Base-by-base conservation (phyloP, 495 filamentous ascomycete species). In the Chaetomidium leptoderma region DNA sequence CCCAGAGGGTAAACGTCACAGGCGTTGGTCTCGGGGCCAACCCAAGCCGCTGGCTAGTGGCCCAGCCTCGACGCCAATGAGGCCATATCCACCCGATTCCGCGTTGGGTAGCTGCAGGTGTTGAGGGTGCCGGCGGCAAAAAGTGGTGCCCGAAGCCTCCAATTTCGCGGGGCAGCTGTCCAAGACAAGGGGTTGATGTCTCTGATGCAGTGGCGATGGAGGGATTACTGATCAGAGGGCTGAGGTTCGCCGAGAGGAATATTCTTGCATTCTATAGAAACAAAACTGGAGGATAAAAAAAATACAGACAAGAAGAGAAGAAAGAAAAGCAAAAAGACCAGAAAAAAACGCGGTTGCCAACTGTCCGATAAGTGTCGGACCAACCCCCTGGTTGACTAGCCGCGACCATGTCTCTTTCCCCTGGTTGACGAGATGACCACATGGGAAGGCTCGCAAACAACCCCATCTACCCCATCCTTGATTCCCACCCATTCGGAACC, bases 301-400 rank as follows among this genome's bases (percentile, higher is more conserved):
- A 39, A 8, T 39, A 26, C 19, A 36, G 23, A 40, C 13, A 57
- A 57, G 35, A 47, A 48, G 13, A 42, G 9, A 44, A 23, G 21
- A 37, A 42, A 47, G 27, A 37, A 47, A 43, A 24, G 10, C 13
- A 57, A 57, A 24, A 47, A 48, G 13, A 42, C 3, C 33, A 23
- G 21, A 37, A 42, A 47, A 17, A 37, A 47, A 43, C n/a, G 10
- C n/a, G n/a, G 32, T 33, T 11, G 6, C 32, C 11, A 6, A 33
- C 11, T 6, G 30, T n/a, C 51, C 39, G 51, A 54, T 16, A 23
- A 33, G 17, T 8, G 33, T 56, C 42, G 53, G 44, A 7, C 35
- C 23, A 30, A 49, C 23, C 21, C 39, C 40, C 11, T 32, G 32
- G 30, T 16, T 17, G 5, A 10, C 14, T 1, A 42, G 8, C 24